Evolutionary conservation across 202 grass and related monocot species (phyloP).

Genomic region (Schoenoplectus tabernaemontani): DNA sequence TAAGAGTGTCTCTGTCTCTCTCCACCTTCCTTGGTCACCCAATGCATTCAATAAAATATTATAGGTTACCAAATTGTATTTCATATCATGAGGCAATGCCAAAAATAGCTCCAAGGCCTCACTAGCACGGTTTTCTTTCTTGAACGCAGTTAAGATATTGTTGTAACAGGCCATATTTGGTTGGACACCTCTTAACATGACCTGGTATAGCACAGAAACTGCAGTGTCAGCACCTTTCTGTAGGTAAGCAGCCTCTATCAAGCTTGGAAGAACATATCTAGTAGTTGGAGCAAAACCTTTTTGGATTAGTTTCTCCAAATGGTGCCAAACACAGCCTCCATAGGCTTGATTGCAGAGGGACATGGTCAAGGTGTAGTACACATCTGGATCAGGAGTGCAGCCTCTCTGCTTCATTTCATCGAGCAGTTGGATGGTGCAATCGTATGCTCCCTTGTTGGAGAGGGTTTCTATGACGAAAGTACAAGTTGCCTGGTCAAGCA

Average conservation of each 20-base stretch:
- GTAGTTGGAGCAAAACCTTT: conserved; percentile 15
- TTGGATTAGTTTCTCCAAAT: conserved; percentile 32
- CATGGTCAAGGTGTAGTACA: conserved; percentile 22
- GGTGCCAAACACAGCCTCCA: conserved; percentile 14
- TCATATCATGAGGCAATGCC: conserved; percentile 12
- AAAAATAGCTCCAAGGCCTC: conserved; percentile 26
- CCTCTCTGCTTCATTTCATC: conserved; percentile 33
- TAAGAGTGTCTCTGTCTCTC: conserved; percentile 29
- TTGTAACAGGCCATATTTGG: conserved; percentile 34
- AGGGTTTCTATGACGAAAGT: conserved; percentile 29
- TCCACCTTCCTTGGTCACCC: conserved; percentile 25
- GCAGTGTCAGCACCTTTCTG: conserved; percentile 31
- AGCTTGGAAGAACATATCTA: conserved; percentile 7
- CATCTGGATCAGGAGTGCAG: conserved; percentile 4
- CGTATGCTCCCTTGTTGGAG: conserved; percentile 23
- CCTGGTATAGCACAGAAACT: conserved; percentile 21
- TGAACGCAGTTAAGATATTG: conserved; percentile 30
- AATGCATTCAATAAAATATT: conserved; percentile 33
- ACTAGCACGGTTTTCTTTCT: conserved; percentile 30
- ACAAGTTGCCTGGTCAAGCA: conserved; percentile 12
- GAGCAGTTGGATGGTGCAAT: conserved; percentile 33
- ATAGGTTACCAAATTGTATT: conserved; percentile 26
- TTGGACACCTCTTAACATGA: conserved; percentile 13
- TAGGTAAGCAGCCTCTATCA: conserved; percentile 29
- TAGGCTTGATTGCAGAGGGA: conserved; percentile 25